phyloP scores from a whole-genome alignment of 441 rosid genomes.

The Erysimum cheiri region DNA sequence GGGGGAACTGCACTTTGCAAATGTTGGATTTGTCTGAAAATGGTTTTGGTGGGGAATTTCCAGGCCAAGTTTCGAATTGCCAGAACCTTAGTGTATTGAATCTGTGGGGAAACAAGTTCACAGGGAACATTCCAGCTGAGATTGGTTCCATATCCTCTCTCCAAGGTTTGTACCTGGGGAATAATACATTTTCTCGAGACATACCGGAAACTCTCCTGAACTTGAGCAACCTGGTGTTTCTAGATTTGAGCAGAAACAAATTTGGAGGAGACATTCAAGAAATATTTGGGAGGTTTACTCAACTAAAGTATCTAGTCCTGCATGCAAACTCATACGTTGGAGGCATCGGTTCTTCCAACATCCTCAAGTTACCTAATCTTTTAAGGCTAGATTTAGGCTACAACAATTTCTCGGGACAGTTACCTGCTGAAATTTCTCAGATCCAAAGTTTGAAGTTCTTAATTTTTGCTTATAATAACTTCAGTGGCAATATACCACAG shows the following conservation, averaged over 20 bases:
- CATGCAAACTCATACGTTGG: constrained; percentile 63
- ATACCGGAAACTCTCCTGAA: constrained; percentile 72
- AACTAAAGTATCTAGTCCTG: constrained; percentile 60
- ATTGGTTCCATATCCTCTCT: constrained; percentile 69
- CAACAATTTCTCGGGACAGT: constrained; percentile 70
- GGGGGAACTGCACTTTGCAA: constrained; percentile 56
- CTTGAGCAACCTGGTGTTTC: constrained; percentile 55
- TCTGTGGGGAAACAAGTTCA: constrained; percentile 71
- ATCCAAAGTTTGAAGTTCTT: constrained; percentile 66
- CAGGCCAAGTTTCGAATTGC: constrained; percentile 63
- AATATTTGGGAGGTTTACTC: constrained; percentile 72
- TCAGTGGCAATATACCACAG: constrained; percentile 65
- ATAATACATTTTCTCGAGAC: constrained; percentile 56
- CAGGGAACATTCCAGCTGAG: constrained; percentile 61
- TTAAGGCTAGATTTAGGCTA: constrained; percentile 71
- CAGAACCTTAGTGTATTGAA: constrained; percentile 53
- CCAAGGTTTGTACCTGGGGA: constrained; percentile 69
- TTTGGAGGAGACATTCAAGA: constrained; percentile 69
- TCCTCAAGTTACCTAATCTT: constrained; percentile 60
- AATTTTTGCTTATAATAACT: constrained; percentile 65
- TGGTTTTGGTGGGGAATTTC: constrained; percentile 53
- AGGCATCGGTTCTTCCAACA: constrained; percentile 70
- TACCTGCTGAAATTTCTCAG: constrained; percentile 64
- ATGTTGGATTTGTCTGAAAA: constrained; percentile 70
- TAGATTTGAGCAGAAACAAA: constrained; percentile 75